Evolutionary conservation across 2,329 filamentous ascomycete species (phyloP).

Genomic region (Fusarium setosum): DNA sequence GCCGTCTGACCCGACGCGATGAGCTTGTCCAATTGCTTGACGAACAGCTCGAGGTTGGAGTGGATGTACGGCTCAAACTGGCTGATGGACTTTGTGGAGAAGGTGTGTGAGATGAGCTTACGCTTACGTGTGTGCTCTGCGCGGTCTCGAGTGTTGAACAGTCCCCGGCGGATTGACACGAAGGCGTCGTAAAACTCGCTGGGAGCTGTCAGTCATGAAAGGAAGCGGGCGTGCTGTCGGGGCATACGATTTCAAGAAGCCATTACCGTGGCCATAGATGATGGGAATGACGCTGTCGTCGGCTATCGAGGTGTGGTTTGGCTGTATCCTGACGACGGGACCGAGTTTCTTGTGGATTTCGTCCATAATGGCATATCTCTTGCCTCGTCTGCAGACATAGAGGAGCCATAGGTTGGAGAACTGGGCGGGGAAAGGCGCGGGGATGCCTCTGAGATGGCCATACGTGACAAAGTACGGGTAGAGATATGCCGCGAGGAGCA

Average conservation of each 20-base stretch:
- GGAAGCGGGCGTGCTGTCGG: accelerated
- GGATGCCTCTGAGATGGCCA: constrained; percentile 62
- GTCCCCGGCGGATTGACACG: constrained; percentile 83
- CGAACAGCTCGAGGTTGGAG: constrained; percentile 79
- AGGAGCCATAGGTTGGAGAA: constrained; percentile 88
- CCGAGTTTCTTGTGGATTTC: constrained; percentile 80
- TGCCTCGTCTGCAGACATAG: constrained; percentile 71
- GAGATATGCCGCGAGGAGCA: constrained; percentile 65
- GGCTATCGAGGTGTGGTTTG: constrained; percentile 84
- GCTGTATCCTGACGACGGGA: constrained; percentile 84
- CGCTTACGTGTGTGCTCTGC: constrained; percentile 88
- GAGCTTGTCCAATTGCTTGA: constrained; percentile 77
- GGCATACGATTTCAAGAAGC: constrained; percentile 76
- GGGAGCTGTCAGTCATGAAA: not conserved
- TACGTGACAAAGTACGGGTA: constrained; percentile 70
- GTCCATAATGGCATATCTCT: constrained; percentile 74
- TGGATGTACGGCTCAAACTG: constrained; percentile 94
- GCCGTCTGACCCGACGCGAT: constrained; percentile 57
- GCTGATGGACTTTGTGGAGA: constrained; percentile 81
- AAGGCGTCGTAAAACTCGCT: constrained; percentile 93
- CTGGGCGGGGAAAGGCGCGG: constrained; percentile 70
- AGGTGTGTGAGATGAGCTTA: constrained; percentile 89
- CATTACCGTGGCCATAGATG: constrained; percentile 85
- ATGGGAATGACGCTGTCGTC: constrained; percentile 80
- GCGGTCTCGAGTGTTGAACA: constrained; percentile 91